Evolutionary conservation across 176 grass and related monocot species (phyloP), one percentile per base, ranked within the genome.

Genomic region (Thinopyrum elongatum): DNA sequence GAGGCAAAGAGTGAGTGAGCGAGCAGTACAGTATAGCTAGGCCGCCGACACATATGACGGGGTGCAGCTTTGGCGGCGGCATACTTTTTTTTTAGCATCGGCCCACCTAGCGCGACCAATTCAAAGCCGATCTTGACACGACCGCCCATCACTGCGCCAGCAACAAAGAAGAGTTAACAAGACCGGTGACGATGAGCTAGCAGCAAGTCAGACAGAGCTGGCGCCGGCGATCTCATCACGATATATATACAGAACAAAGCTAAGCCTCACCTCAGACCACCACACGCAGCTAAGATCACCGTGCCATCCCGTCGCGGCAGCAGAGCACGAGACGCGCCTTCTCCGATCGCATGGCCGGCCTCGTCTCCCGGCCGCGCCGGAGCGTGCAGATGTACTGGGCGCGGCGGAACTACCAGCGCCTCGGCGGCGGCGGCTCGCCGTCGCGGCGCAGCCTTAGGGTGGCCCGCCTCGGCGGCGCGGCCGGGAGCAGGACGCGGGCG

Each of bases 331-430:
- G 12, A 30, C 10, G 12, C 58, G 6, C 12, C n/a, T 39, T 13
- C 22, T 11, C 17, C 72, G 3, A 72, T 22, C 69, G 2, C 76
- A 94, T 94, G 92, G 92, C 86, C 16, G 51, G 84, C 76, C 83
- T 91, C 26, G 82, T 83, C 21, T 85, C 86, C 66, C 76, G 77
- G 68, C 75, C 85, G 44, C 73, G 80, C 15, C 80, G 42, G 17
- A 91, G 83, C 83, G 64, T 91, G 62, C 83, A 94, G 86, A 77
- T 75, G 49, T 89, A 91, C 83, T 91, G 92, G 92, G 33, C 64
- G 30, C 51, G 60, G 33, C 35, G 92, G 49, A 89, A 49, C 80
- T 94, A 91, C 89, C 86, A 62, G 75, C 86, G 89, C n/a, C 74
- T 91, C 10, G 70, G 68, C 5, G 31, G 81, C 9, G 68, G 68